Evolutionary conservation across 2,329 filamentous ascomycete species (phyloP).

Genomic region (Talaromyces sp.): DNA sequence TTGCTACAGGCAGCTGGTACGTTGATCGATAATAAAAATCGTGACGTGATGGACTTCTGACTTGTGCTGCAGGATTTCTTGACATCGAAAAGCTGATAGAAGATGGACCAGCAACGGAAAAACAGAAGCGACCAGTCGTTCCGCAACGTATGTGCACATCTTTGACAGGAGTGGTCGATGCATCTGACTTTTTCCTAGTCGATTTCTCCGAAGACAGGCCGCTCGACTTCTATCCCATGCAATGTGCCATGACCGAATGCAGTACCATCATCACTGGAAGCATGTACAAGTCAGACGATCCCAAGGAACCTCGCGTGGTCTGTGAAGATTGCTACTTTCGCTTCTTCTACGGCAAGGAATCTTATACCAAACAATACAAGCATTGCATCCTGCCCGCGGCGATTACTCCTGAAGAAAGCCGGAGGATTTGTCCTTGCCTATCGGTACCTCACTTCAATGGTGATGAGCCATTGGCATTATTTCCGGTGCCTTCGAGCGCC

Average conservation of each 20-base stretch:
- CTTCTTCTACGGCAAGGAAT: constrained; percentile 26
- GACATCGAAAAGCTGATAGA: constrained; percentile 42
- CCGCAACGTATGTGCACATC: constrained; percentile 22
- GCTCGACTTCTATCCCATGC: constrained; percentile 13
- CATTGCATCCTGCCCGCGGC: constrained; percentile 28
- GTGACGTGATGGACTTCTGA: constrained; percentile 1
- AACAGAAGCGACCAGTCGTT: constrained; percentile 24
- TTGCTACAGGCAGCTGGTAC: not conserved
- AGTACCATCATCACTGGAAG: constrained; percentile 26
- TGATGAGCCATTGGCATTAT: not conserved
- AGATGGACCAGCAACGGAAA: constrained; percentile 27
- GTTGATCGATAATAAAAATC: not conserved
- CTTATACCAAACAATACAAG: constrained; percentile 35
- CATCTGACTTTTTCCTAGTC: not conserved
- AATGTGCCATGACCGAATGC: constrained; percentile 21
- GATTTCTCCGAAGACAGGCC: not conserved
- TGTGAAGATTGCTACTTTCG: constrained; percentile 37
- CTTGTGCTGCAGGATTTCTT: constrained; percentile 27
- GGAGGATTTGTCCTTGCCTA: constrained; percentile 28
- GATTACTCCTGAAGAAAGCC: constrained; percentile 25
- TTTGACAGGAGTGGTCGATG: not conserved
- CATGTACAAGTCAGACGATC: constrained; percentile 23
- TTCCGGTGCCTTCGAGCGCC: not conserved
- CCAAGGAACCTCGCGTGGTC: constrained; percentile 19
- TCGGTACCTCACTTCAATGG: constrained; percentile 13